Evolutionary conservation across 768 basidiomycete species (phyloP), one percentile per base, ranked within the genome.

Genomic region (Cubamyces sp.): DNA sequence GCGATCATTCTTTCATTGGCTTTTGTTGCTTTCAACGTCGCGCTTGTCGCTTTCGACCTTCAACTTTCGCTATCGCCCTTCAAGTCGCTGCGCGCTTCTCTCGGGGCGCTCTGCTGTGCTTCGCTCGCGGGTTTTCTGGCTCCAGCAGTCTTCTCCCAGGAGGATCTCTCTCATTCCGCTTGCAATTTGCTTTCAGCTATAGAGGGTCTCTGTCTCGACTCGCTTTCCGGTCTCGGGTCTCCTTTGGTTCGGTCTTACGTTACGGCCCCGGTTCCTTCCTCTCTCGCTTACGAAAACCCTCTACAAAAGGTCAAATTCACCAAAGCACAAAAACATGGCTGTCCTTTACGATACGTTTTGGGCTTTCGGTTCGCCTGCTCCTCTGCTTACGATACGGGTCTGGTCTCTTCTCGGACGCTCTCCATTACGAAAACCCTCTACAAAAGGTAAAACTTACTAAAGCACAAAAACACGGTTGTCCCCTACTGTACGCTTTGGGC

Each of bases 291-390:
- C 15, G 45, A 49, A 21, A 53, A 53, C 23, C 21, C 39, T 39
- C n/a, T 37, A 53, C 12, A 53, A 53, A 39, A 53, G 52, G 52
- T 53, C 39, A 53, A 34, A 53, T 41, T 8, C n/a, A 41, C 11
- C 4, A 53, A 41, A 21, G n/a, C 52, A 40, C n/a, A 53, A 53
- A 53, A 53, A 37, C 50, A 51, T n/a, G 50, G 50, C 15, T 19
- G n/a, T 37, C 30, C 30, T 28, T 34, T 28, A 50, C 19, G 16
- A 16, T 50, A 37, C 34, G 1, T 21, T 39, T 21, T 19, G 30
- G n/a, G 3, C 11, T 19, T 21, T 39, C 34, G n/a, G 16, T 18
- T 15, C 28, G 7, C 34, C 49, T 14, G 11, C 21, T 25, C 18
- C 21, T 50, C 16, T 25, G 2, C 8, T n/a, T 52, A 19, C 26